A percentile compares a stretch with the other conserved stretches of the same genome.
Conservation (phyloP, 2,329 filamentous ascomycete species). For the Teratosphaeria gauchensis region DNA sequence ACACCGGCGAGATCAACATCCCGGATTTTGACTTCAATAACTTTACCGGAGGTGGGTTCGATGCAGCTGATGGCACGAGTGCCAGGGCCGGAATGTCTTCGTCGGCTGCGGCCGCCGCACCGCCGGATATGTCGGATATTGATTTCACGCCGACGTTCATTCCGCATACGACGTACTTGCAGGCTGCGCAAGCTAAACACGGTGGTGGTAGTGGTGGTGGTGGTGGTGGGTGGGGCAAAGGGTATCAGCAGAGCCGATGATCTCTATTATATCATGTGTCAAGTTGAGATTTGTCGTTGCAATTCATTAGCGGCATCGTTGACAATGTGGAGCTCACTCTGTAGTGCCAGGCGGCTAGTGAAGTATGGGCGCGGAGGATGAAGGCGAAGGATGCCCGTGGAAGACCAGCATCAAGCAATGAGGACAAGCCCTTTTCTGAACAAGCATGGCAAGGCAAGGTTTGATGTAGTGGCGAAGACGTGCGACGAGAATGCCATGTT, state of each 20-base stretch:
- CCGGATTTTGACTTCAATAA: constrained; percentile 25
- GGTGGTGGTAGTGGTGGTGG: neutral
- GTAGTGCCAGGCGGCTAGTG: no score
- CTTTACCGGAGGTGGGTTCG: constrained; percentile 17
- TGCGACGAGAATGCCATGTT: no score
- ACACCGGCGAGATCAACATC: constrained; percentile 25
- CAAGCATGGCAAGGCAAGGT: no score
- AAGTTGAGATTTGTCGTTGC: neutral
- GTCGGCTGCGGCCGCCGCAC: neutral
- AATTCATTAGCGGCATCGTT: no score
- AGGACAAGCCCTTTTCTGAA: no score
- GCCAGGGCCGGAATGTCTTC: neutral
- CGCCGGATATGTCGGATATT: constrained; percentile 8
- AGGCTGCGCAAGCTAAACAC: neutral
- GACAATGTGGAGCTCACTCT: no score
- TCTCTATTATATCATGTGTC: neutral
- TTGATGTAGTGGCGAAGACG: no score
- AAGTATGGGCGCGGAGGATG: no score
- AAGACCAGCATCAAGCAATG: no score
- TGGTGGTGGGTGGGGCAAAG: neutral
- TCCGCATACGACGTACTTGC: neutral
- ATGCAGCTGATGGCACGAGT: neutral
- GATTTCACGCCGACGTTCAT: constrained; percentile 10
- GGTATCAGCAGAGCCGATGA: neutral
- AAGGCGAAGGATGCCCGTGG: no score